A percentile compares a stretch with the other conserved stretches of the same genome.
These are phyloP conservation scores for Fusarium fujikuroi DNA, from an alignment of 2,329 filamentous ascomycete species.

Conservation along the genomic window DNA sequence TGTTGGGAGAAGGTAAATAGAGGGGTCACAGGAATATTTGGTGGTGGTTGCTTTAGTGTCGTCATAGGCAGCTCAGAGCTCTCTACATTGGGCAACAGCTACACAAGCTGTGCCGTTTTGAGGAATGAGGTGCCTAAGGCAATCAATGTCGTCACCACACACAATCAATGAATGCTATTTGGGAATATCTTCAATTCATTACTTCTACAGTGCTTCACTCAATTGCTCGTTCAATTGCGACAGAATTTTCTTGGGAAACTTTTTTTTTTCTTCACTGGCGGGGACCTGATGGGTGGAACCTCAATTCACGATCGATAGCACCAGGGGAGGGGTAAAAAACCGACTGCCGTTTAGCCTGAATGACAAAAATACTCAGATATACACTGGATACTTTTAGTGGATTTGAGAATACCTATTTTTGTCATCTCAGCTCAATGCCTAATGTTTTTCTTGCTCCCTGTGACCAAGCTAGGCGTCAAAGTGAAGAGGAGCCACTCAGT, in stretches of 20 bases:
- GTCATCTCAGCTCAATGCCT: fast-evolving
- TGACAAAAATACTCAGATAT: fast-evolving
- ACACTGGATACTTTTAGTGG: fast-evolving
- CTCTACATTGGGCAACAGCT: constrained; percentile 20
- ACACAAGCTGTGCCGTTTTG: background rate
- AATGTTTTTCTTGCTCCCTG: background rate
- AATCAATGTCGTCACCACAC: constrained; percentile 23
- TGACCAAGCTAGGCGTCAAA: background rate
- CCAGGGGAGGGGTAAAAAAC: background rate
- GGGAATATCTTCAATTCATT: background rate
- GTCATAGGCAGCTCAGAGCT: constrained; percentile 26
- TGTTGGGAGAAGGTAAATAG: constrained; percentile 19
- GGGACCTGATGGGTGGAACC: background rate
- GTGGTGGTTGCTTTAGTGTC: constrained; percentile 19
- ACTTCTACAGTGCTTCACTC: background rate
- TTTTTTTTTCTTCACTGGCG: constrained; percentile 7
- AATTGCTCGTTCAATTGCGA: background rate
- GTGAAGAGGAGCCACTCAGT: background rate
- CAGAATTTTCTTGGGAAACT: background rate
- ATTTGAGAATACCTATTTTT: fast-evolving
- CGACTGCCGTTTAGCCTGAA: fast-evolving
- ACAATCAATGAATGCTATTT: background rate
- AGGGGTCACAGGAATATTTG: constrained; percentile 9
- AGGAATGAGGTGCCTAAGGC: constrained; percentile 14
- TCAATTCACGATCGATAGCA: background rate